phyloP scores from a whole-genome alignment of 768 basidiomycete species.

The Suillus placidus region DNA sequence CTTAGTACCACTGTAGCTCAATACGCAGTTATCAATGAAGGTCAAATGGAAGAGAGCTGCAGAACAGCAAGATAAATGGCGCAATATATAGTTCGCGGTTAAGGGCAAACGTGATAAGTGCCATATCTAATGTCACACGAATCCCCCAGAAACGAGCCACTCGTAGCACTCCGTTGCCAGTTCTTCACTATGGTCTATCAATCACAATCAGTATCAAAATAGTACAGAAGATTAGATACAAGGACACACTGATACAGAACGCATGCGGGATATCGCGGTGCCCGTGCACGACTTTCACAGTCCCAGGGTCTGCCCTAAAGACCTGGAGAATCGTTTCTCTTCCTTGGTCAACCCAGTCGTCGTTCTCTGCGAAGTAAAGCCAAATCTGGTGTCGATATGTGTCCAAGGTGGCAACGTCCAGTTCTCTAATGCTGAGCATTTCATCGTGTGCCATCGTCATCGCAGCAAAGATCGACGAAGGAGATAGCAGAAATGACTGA shows the following conservation, averaged over 20 bases:
- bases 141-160: constrained; percentile 39
- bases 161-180: constrained; percentile 50
- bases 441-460: constrained; percentile 69
- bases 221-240: background rate
- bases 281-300: constrained; percentile 46
- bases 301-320: constrained; percentile 39
- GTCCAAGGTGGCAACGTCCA: constrained; percentile 51
- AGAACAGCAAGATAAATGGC: background rate
- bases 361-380: constrained; percentile 62
- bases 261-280: constrained; percentile 61
- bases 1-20: no score
- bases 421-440: constrained; percentile 58
- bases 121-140: background rate
- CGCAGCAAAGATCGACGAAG: constrained; percentile 51
- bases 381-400: constrained; percentile 42
- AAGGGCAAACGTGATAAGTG: background rate
- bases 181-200: constrained; percentile 52
- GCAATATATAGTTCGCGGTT: background rate
- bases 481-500: constrained; percentile 52
- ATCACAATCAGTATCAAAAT: constrained; percentile 8
- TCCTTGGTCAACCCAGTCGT: constrained; percentile 72
- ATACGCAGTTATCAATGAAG: no score
- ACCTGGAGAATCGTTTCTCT: constrained; percentile 45
- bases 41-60: background rate
- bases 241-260: constrained; percentile 68